Evolutionary conservation across 2,329 filamentous ascomycete genomes (phyloP).

Genomic region (Curvularia eragrostidis): DNA sequence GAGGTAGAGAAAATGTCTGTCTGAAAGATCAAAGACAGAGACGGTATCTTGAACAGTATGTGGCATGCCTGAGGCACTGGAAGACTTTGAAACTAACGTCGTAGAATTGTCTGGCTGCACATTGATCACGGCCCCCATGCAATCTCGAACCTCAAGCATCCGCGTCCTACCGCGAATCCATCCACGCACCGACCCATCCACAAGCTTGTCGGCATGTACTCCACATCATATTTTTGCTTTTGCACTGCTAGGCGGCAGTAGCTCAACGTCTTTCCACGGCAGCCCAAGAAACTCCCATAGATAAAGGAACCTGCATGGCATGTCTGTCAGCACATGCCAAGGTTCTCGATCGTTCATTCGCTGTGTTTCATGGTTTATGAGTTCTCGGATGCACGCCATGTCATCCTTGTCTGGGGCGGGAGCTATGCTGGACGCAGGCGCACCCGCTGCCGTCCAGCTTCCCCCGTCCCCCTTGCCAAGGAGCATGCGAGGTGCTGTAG

Average conservation of each 20-base stretch:
- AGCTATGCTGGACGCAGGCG: slow-evolving; percentile 14
- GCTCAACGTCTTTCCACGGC: slow-evolving; percentile 62
- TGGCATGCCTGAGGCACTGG: not conserved
- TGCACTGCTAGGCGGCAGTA: slow-evolving; percentile 44
- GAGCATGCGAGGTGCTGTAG: slow-evolving; percentile 1
- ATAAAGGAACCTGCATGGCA: slow-evolving; percentile 64
- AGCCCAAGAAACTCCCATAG: slow-evolving; percentile 72
- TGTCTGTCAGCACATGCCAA: slow-evolving; percentile 21
- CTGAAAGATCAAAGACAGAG: not conserved
- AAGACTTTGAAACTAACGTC: slow-evolving; percentile 11
- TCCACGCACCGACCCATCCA: slow-evolving; percentile 2
- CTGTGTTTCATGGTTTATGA: slow-evolving; percentile 28
- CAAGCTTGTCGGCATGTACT: not conserved
- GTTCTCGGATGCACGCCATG: not conserved
- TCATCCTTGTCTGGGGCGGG: slow-evolving; percentile 17
- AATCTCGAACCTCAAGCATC: slow-evolving; percentile 1
- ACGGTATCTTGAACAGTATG: not conserved
- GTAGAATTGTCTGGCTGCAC: slow-evolving; percentile 4
- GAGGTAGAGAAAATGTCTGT: slow-evolving; percentile 1
- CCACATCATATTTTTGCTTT: slow-evolving; percentile 43
- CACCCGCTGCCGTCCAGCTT: slow-evolving; percentile 7
- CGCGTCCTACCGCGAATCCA: not conserved
- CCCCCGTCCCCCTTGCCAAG: not conserved
- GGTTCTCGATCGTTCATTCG: slow-evolving; percentile 7
- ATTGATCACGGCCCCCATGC: not conserved